Base-by-base conservation (phyloP, 495 filamentous ascomycete species). In the Aspergillus mulundensis region DNA sequence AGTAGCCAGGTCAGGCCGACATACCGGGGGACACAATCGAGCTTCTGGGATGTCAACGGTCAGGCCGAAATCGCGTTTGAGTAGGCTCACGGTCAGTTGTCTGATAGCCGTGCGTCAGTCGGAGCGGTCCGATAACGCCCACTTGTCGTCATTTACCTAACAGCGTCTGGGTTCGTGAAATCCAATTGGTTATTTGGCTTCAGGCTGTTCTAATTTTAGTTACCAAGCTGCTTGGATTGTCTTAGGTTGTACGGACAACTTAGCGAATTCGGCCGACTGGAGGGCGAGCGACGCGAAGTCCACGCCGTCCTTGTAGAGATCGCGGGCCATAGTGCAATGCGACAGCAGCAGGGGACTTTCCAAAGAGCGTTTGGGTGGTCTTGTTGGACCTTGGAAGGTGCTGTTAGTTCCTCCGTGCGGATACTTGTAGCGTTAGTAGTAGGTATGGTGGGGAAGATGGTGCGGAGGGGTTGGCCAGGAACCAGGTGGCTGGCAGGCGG, bases 11-110 rank as follows among this genome's bases (percentile, higher is more conserved):
- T 12, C 6, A 18, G 23, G 1, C 21, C 15, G 25, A 52, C 81
- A 55, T 69, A 95, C 88, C 20, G 94, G 90, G n/a, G 94, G 94
- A 63, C 94, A 98, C 6, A 98, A 77, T 47, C 94, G 80, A 70
- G 95, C 84, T 19, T 79, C 71, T 0, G 89, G 91, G 0, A 95
- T 77, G 14, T 86, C 76, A 7, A 97, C 75, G 5, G 75, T 59
- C 2, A 97, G 65, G 5, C 78, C 77, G 67, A 97, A 97, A 64
- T 97, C 87, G 28, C 77, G 71, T 58, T 84, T 77, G 20, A 97
- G 75, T 7, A 96, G 74, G 30, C 84, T 86, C 67, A 87, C 91
- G 12, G 93, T 92, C 43, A 97, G 77, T 65, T 91, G 87, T 73
- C 83, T 86, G 3, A 8, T 0, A 61, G 49, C 56, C 21, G 54